Evolutionary conservation across 2,329 filamentous ascomycete species (phyloP).

Genomic region (Claviceps digitariae): DNA sequence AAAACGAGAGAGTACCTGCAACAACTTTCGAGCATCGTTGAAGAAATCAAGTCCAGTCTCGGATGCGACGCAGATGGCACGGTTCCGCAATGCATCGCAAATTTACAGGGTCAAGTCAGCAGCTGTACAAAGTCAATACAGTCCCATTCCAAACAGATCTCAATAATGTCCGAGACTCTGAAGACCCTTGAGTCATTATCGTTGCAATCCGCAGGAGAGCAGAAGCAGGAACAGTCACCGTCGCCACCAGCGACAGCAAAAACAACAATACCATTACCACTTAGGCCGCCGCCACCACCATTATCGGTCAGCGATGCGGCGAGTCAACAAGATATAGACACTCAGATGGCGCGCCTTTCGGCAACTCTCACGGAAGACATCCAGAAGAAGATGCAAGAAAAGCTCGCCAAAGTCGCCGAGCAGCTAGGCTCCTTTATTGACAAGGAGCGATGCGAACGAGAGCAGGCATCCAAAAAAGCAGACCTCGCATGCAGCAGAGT

Average conservation of each 20-base stretch:
- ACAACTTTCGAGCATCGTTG: not conserved
- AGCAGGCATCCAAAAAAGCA: not conserved
- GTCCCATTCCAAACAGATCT: not conserved
- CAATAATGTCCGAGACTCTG: not conserved
- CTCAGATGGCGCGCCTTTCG: slow-evolving; percentile 1
- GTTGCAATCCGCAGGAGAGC: not conserved
- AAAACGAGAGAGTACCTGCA: not conserved
- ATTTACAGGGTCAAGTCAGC: not conserved
- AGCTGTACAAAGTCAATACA: not conserved
- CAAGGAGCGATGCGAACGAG: slow-evolving; percentile 8
- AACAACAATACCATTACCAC: not conserved
- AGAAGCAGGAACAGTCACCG: not conserved
- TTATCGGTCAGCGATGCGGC: not conserved
- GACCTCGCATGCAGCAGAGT: slow-evolving; percentile 5
- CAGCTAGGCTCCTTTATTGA: slow-evolving; percentile 11
- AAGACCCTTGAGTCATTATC: not conserved
- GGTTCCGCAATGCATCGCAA: not conserved
- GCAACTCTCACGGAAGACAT: not conserved
- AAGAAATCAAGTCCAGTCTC: not conserved
- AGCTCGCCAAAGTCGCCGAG: slow-evolving; percentile 1
- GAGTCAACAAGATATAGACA: not conserved
- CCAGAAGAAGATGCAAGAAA: slow-evolving; percentile 2
- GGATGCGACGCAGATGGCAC: not conserved
- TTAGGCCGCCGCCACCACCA: not conserved
- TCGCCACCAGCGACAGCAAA: not conserved